phyloP scores from a whole-genome alignment of 208 protist genomes.

The Leishmania amazonensis region DNA sequence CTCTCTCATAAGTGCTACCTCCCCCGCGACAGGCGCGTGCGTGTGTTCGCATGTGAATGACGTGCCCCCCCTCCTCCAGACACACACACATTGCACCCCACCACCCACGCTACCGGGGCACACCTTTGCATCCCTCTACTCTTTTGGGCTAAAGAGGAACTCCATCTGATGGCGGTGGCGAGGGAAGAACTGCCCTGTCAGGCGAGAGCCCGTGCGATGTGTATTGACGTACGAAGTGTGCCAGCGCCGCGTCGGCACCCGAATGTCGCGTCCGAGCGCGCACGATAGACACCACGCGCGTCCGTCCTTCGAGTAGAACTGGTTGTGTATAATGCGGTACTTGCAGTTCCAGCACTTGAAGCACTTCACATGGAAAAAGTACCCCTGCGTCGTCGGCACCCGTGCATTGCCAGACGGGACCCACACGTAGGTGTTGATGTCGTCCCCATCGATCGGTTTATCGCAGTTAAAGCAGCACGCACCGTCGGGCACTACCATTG shows the following conservation, averaged over 20 bases:
- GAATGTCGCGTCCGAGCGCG: constrained; percentile 82
- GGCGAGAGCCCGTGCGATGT: constrained; percentile 83
- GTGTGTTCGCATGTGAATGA: not conserved
- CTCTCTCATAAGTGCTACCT: not conserved
- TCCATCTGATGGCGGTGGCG: constrained; percentile 87
- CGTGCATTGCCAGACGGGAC: constrained; percentile 86
- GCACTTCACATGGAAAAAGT: constrained; percentile 91
- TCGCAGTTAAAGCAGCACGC: constrained; percentile 89
- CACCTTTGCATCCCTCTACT: constrained; percentile 32
- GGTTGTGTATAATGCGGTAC: constrained; percentile 87
- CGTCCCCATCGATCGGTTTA: constrained; percentile 62
- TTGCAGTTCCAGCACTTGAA: constrained; percentile 92
- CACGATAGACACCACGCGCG: constrained; percentile 84
- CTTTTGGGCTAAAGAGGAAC: constrained; percentile 84
- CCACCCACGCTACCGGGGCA: not conserved
- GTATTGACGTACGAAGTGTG: constrained; percentile 91
- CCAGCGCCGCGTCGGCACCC: constrained; percentile 84
- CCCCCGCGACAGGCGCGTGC: not conserved
- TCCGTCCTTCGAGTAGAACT: constrained; percentile 90
- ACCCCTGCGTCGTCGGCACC: constrained; percentile 81
- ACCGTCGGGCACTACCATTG: constrained; percentile 74
- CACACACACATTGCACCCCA: too few relatives aligned
- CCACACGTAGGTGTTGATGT: constrained; percentile 89
- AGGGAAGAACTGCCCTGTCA: constrained; percentile 87
- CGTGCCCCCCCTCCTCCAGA: not conserved